A percentile compares a stretch with the other conserved stretches of the same genome.
Conservation (phyloP, 192 early-diverging fungal species). For the Cladochytrium replicatum region DNA sequence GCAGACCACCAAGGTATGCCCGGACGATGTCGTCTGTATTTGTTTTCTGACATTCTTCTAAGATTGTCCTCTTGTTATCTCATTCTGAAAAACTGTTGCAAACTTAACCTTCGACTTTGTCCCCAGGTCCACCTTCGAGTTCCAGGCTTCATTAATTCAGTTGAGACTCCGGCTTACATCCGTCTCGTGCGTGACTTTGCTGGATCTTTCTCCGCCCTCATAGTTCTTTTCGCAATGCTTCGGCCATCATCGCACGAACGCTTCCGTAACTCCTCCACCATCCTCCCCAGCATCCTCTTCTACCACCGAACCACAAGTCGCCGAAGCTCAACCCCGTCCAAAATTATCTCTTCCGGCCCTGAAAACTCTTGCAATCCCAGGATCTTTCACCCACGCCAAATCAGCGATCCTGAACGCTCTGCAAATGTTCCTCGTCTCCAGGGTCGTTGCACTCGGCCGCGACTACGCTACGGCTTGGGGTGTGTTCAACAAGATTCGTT, state of each 20-base stretch:
- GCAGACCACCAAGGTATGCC: too few species aligned
- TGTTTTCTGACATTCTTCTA: slow-evolving; percentile 10
- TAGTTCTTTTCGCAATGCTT: slow-evolving; percentile 9
- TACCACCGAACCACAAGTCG: too few species aligned
- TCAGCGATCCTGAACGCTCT: slow-evolving; percentile 16
- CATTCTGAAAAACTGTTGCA: slow-evolving; percentile 1
- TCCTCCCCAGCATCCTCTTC: too few species aligned
- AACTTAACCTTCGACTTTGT: slow-evolving; percentile 17
- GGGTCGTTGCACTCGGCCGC: slow-evolving; percentile 8
- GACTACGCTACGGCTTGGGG: slow-evolving; percentile 21
- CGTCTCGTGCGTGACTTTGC: slow-evolving; percentile 11
- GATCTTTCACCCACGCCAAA: slow-evolving; percentile 8
- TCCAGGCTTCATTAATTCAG: neutral
- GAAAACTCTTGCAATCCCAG: slow-evolving; percentile 5
- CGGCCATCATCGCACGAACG: too few species aligned
- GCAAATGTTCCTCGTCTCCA: slow-evolving; percentile 11
- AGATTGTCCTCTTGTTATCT: slow-evolving; percentile 16
- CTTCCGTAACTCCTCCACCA: too few species aligned
- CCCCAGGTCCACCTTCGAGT: slow-evolving; percentile 15
- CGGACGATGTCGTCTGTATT: too few species aligned
- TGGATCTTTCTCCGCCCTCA: slow-evolving; percentile 5
- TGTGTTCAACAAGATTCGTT: slow-evolving; percentile 25
- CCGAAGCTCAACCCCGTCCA: too few species aligned
- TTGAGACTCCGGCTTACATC: slow-evolving; percentile 14
- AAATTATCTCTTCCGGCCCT: slow-evolving; percentile 1